These are phyloP conservation scores for Mucor velutinosus DNA, from an alignment of 371 early-diverging fungal species.

Conservation along the genomic window DNA sequence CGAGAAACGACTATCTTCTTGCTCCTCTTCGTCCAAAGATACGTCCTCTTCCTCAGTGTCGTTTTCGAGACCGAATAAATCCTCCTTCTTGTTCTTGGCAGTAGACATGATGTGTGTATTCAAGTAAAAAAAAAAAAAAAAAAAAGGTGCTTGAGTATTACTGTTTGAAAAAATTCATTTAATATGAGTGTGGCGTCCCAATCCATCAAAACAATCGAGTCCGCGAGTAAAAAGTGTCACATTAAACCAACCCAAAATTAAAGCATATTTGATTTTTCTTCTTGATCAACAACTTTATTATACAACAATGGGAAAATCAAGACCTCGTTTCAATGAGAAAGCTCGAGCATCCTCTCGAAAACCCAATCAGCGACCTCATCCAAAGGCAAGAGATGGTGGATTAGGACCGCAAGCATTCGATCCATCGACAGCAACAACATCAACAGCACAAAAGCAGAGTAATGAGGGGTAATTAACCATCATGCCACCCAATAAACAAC, in stretches of 20 bases:
- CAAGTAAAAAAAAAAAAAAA: constrained; percentile 8
- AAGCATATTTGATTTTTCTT: neutral
- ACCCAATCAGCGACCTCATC: constrained; percentile 49
- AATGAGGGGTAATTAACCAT: neutral
- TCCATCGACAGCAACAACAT: neutral
- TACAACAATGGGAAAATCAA: constrained; percentile 56
- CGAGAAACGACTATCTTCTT: constrained; percentile 36
- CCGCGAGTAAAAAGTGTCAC: neutral
- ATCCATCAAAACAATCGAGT: neutral
- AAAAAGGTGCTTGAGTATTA: neutral
- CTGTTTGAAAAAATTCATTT: neutral
- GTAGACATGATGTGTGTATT: constrained; percentile 17
- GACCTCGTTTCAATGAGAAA: constrained; percentile 63
- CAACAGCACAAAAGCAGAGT: neutral
- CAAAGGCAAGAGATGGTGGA: constrained; percentile 58
- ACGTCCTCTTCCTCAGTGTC: constrained; percentile 29
- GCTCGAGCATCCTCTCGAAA: constrained; percentile 54
- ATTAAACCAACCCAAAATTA: neutral
- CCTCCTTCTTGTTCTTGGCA: constrained; percentile 27
- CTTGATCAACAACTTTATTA: neutral
- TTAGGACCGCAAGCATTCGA: constrained; percentile 21
- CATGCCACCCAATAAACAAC: no score
- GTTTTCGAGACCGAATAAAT: constrained; percentile 39
- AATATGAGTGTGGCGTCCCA: neutral
- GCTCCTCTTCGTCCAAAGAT: constrained; percentile 23